Evolutionary conservation across 345 rosid genomes (phyloP).

Genomic region (Eucalyptus decipiens): DNA sequence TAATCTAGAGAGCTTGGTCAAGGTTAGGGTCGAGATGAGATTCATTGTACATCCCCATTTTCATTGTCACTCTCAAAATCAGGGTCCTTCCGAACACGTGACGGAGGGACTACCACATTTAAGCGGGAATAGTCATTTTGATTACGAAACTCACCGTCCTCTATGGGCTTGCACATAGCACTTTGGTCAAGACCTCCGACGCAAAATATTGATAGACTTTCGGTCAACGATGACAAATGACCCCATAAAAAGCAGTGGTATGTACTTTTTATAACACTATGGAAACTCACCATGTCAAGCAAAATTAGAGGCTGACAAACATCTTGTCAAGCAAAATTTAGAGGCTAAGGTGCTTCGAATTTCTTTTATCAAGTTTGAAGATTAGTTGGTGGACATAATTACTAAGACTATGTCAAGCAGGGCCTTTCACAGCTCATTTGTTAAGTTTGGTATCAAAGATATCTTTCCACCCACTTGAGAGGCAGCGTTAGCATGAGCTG

Average conservation of each 20-base stretch:
- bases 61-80: neutral
- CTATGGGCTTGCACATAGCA: rapidly evolving
- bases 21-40: neutral
- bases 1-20: neutral
- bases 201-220: neutral
- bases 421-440: too few species aligned
- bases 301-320: too few species aligned
- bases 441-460: too few species aligned
- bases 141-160: neutral
- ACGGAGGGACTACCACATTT: neutral
- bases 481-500: too few species aligned
- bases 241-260: neutral
- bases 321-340: too few species aligned
- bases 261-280: neutral
- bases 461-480: too few species aligned
- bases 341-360: too few species aligned
- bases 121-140: too few species aligned
- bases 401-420: too few species aligned
- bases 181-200: neutral
- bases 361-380: too few species aligned
- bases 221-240: neutral
- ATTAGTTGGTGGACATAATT: too few species aligned
- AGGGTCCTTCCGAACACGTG: neutral
- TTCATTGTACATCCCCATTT: neutral
- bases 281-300: neutral